Base-by-base conservation (phyloP, 2,329 filamentous ascomycete species). In the Beauveria scarabaeidicola region DNA sequence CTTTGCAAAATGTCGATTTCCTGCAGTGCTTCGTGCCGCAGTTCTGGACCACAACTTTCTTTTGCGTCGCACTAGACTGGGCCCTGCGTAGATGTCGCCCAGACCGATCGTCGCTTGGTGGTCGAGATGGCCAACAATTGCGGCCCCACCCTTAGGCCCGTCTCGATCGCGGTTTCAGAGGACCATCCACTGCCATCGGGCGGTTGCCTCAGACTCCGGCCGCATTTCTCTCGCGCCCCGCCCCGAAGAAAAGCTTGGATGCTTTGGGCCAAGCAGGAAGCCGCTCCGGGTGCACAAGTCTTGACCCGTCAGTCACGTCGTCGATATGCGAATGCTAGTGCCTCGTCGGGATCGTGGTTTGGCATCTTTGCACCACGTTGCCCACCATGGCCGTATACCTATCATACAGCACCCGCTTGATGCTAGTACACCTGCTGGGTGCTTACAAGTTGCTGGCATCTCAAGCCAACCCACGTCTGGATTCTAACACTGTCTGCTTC, bases 91-190 rank as follows among this genome's bases (percentile, higher is more conserved):
- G 13, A 6, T 58, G 32, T 27, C n/a, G 54, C 55, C 44, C 21
- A 52, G 51, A 36, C 43, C 58, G 58, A 60, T 60, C 38, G 27
- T 46, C 52, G 27, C 44, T 46, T 52, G 44, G 11, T 43, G 23
- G 25, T 27, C n/a, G n/a, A 55, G 52, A 60, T 60, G 58, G 17
- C 52, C n/a, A 44, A 44, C 41, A 7, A 43, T 15, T 19, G 5
- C 41, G 36, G 29, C 23, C 48, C 58, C 52, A 55, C 52, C 32
- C 44, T 36, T 52, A 27, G 1, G 17, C 8, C 52, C 29, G 52
- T 29, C 51, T 54, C 51, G 58, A 60, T 60, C 58, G 51, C 44
- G 29, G 52, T 50, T 51, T 11, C n/a, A 47, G 52, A 47, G 51
- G 25, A 43, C 38, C 21, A 32, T 44, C 25, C 19, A 15, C 25